Base-by-base conservation (phyloP, 1,284 basidiomycete genomes). In the Moesziomyces parantarcticus region DNA sequence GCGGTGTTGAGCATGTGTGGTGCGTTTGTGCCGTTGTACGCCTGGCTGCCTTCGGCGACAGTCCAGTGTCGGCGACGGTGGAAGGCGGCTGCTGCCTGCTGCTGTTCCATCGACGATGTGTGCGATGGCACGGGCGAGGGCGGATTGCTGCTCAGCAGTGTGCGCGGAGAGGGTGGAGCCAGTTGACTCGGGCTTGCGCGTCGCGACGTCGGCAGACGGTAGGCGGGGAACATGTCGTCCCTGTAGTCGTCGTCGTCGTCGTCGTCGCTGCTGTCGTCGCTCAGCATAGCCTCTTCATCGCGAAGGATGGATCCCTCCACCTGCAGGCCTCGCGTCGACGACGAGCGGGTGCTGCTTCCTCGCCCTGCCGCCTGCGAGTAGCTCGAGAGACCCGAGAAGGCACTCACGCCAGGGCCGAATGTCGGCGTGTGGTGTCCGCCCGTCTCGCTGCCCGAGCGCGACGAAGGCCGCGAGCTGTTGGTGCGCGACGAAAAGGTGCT, bases 251-350 rank as follows among this genome's bases (percentile, higher is more conserved):
- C 57, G n/a, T 64, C 54, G 14, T 61, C 48, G 40, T 55, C 52
- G 22, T 55, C 53, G 55, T 53, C 56, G 47, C 48, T 53, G 54
- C 56, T 58, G 29, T 67, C 58, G 50, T 71, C 62, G 52, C 62
- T 65, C 44, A 65, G 56, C 36, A 65, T 53, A 2, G 62, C 62
- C 25, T 65, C 62, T 42, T 65, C 56, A 22, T 65, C 68, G 22
- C 68, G 62, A 14, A 71, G 55, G 25, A 71, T 71, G 22, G 58
- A 62, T 26, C 68, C 68, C 45, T 66, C 68, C 11, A 71, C 62
- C 54, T 65, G 62, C 20, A 71, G 50, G 6, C 68, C 68, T 1
- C 52, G 53, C 0, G 39, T 57, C 2, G 54, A 65, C 14, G 59
- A 51, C 1, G 55, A 51, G 5, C 58, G 56, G 8, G 44, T 20